Base-by-base conservation (phyloP, 352 stramenopile genomes). In the Phytophthora sojae region DNA sequence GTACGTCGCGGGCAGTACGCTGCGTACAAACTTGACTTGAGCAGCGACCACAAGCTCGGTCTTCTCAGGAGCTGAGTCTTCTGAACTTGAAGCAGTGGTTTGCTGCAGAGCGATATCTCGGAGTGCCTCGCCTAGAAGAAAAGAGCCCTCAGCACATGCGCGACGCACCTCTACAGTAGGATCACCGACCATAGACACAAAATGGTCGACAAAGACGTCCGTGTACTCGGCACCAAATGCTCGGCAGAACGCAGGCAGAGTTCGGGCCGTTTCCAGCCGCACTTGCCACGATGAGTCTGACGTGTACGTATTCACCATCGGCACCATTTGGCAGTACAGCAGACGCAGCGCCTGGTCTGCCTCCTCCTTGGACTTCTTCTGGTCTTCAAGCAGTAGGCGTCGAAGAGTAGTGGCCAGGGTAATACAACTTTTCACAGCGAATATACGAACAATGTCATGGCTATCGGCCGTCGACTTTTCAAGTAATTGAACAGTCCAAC, bases 211-310 rank as follows among this genome's bases (percentile, higher is more conserved):
- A 62, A 97, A 88, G 15, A 97, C 79, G 51, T 97, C 88, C 19
- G 81, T 86, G 71, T 96, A 96, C 47, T 96, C 88, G 1, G 54
- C 58, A 30, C 90, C 90, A 67, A 97, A 95, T 7, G 83, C 86
- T 68, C 82, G 67, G 47, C 86, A 93, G 50, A 96, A 94, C n/a
- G 75, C 71, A 37, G 87, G 87, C 23, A 97, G 78, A 12, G 85
- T 94, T 19, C 82, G 78, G 12, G 88, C 86, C 21, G 83, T 88
- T 64, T 97, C 86, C 8, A 96, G 69, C 23, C 90, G 88, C 35
- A 97, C 88, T 79, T 97, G 90, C 90, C 90, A 97, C 15, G 89
- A 95, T 9, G 87, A 90, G 49, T 97, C 90, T 12, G 86, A 94
- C 23, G 86, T 92, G 75, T 95, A 96, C 35, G 87, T 93, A 75